Evolutionary conservation across 2,329 filamentous ascomycete species (phyloP).

Genomic region (Neonectria ditissima): DNA sequence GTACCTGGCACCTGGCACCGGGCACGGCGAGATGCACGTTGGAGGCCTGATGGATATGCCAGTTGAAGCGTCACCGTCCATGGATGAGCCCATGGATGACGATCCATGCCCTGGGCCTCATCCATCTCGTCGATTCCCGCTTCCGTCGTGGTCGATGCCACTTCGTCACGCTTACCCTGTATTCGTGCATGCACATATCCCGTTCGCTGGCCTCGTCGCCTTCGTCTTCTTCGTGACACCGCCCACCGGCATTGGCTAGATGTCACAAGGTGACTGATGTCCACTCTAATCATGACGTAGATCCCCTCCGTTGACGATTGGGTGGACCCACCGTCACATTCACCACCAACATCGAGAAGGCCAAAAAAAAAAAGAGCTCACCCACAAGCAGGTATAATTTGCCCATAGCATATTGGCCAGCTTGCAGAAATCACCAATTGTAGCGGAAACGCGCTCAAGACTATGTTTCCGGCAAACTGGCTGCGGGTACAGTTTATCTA

Average conservation of each 20-base stretch:
- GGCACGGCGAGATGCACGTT: constrained; percentile 20
- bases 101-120: constrained; percentile 22
- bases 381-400: neutral
- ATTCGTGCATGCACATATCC: constrained; percentile 20
- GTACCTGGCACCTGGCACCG: neutral
- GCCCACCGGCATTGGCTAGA: constrained; percentile 24
- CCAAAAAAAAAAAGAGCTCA: neutral
- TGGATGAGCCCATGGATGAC: neutral
- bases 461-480: neutral
- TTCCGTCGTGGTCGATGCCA: neutral
- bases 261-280: constrained; percentile 44
- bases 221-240: constrained; percentile 29
- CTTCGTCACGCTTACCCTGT: neutral
- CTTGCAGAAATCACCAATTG: neutral
- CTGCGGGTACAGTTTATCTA: constrained; percentile 4
- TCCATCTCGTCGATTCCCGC: constrained; percentile 29
- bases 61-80: constrained; percentile 6
- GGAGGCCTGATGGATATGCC: constrained; percentile 23
- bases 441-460: neutral
- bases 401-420: constrained; percentile 3
- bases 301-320: constrained; percentile 32
- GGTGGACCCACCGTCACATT: constrained; percentile 36
- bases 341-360: constrained; percentile 25
- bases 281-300: constrained; percentile 39
- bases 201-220: constrained; percentile 19